Percentiles rank a stretch among this genome's conserved stretches.
phyloP scores from a whole-genome alignment of 169 alveolate species.

The Fabrea salina region DNA sequence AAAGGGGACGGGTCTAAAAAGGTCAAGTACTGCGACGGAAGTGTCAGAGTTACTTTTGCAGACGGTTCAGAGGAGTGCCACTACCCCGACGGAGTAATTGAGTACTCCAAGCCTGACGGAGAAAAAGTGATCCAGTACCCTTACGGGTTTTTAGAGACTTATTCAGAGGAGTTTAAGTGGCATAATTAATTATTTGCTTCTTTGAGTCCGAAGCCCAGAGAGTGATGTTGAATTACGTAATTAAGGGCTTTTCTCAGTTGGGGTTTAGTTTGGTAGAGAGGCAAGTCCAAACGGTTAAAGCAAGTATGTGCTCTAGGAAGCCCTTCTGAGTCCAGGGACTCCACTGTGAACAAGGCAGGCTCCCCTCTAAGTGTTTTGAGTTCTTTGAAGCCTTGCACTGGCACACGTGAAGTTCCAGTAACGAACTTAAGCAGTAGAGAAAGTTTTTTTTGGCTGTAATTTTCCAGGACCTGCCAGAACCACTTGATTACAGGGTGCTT shows the following conservation, averaged over 20 bases:
- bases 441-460: constrained; percentile 45
- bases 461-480: constrained; percentile 73
- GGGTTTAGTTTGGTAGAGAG: constrained; percentile 46
- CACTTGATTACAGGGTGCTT: constrained; percentile 59
- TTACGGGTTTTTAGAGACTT: too few relatives aligned
- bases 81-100: constrained; percentile 66
- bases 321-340: constrained; percentile 41
- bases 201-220: constrained; percentile 70
- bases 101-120: constrained; percentile 59
- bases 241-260: constrained; percentile 52
- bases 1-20: constrained; percentile 66
- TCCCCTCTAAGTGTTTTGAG: constrained; percentile 76
- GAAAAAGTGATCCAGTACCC: background rate
- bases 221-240: constrained; percentile 54
- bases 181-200: constrained; percentile 44
- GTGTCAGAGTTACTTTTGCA: constrained; percentile 51
- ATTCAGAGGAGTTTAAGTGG: too few relatives aligned
- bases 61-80: constrained; percentile 69
- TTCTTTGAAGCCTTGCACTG: constrained; percentile 67
- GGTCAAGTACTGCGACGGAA: constrained; percentile 34
- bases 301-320: constrained; percentile 83
- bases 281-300: constrained; percentile 75
- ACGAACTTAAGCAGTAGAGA: constrained; percentile 61
- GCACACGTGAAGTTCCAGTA: constrained; percentile 76
- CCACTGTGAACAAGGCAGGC: constrained; percentile 54